These are phyloP conservation scores for Quercus aquifolioides DNA, from an alignment of 306 rosid genomes.

Conservation along the genomic window DNA sequence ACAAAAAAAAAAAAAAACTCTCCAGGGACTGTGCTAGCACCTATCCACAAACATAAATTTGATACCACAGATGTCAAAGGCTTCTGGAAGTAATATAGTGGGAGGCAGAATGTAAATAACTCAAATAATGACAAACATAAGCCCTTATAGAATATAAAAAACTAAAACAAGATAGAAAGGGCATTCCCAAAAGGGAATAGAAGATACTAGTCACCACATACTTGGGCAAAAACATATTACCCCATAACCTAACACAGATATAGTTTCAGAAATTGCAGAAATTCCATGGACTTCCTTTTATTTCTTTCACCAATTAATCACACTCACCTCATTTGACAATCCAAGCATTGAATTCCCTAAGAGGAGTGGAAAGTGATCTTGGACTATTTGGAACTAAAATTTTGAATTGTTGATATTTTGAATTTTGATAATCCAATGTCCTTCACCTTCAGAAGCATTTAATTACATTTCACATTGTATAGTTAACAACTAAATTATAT, in stretches of 20 bases:
- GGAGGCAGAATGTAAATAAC: neutral
- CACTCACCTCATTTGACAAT: neutral
- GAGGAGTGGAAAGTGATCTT: neutral
- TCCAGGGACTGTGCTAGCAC: neutral
- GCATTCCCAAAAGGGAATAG: neutral
- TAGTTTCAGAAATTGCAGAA: neutral
- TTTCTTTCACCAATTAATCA: neutral
- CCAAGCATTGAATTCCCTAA: neutral
- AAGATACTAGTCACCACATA: neutral
- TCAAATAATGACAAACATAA: neutral
- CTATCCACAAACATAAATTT: neutral
- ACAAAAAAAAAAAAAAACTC: too few relatives aligned
- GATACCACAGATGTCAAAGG: neutral
- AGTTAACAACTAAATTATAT: too few relatives aligned
- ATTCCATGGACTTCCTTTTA: neutral
- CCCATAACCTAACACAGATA: neutral
- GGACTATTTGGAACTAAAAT: neutral
- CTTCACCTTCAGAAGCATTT: neutral
- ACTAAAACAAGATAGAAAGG: neutral
- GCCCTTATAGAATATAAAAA: neutral
- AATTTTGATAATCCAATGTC: neutral
- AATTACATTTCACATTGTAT: neutral
- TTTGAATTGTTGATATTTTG: neutral
- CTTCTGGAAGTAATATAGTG: neutral
- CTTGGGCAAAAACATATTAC: neutral